Conservation (phyloP, 106 monocot species). For the Hemerocallis citrina region DNA sequence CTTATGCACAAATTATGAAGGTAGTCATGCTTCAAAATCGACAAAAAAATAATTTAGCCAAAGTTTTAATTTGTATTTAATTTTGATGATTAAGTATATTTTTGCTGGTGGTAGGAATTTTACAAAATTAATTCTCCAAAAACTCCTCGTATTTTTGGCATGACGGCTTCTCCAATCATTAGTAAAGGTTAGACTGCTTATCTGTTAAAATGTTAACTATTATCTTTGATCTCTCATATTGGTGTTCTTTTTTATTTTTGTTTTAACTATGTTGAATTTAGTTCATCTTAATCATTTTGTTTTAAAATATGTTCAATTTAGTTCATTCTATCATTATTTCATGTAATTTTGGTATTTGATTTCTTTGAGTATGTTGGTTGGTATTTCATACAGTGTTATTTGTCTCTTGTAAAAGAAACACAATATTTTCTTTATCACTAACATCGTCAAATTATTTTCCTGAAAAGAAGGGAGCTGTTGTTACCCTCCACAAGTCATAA, state of each 20-base stretch:
- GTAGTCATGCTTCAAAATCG: constrained; percentile 23
- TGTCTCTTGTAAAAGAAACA: no score
- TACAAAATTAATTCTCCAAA: constrained; percentile 32
- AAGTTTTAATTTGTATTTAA: constrained; percentile 1
- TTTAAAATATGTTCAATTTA: background rate
- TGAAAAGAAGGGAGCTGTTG: no score
- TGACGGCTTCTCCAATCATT: constrained; percentile 98
- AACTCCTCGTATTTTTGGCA: constrained; percentile 87
- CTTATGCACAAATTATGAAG: constrained; percentile 99
- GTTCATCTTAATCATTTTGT: no score
- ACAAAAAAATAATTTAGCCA: no score
- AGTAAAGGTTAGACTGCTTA: constrained; percentile 59
- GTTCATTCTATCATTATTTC: background rate
- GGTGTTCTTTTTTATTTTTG: background rate
- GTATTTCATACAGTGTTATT: no score
- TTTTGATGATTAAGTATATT: background rate
- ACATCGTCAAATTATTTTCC: no score
- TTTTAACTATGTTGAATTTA: no score
- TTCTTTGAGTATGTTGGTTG: background rate
- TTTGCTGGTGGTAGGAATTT: constrained; percentile 49
- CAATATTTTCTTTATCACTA: no score
- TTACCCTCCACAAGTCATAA: no score
- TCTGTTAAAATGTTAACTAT: background rate
- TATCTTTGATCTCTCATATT: background rate
- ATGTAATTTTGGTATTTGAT: no score